Conservation (phyloP, 2,329 filamentous ascomycete species). For the Chaetomiaceae sp. region DNA sequence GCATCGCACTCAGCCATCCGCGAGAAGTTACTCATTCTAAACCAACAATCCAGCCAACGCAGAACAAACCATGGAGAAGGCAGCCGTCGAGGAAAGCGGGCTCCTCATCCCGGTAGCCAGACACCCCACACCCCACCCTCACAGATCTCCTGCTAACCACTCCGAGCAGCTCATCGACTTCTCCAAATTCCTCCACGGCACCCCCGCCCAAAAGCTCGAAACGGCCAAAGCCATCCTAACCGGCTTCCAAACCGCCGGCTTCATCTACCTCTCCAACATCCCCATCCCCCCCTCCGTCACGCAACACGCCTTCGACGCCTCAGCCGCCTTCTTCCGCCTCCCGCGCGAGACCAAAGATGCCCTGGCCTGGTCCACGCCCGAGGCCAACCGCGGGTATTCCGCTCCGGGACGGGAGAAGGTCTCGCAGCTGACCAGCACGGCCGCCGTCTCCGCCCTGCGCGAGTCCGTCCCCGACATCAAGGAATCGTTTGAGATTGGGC, state of each 20-base stretch:
- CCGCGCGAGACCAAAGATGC: slow-evolving; percentile 58
- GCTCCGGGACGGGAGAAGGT: slow-evolving; percentile 68
- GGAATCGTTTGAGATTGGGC: slow-evolving; percentile 62
- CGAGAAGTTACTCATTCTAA: too few relatives aligned
- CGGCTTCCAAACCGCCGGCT: slow-evolving; percentile 81
- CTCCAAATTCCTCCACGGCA: slow-evolving; percentile 63
- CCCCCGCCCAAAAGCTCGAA: slow-evolving; percentile 53
- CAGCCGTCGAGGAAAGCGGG: slow-evolving; percentile 30
- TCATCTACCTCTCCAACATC: slow-evolving; percentile 83
- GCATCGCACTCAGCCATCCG: not conserved
- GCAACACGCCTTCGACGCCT: slow-evolving; percentile 59
- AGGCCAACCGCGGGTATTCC: slow-evolving; percentile 71
- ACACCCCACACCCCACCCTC: not conserved
- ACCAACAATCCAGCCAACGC: too few relatives aligned
- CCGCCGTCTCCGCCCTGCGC: slow-evolving; percentile 56
- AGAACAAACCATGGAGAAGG: slow-evolving; percentile 31
- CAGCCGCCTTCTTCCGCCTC: slow-evolving; percentile 67
- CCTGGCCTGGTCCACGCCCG: slow-evolving; percentile 66
- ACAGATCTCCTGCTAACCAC: not conserved
- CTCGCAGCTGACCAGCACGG: slow-evolving; percentile 48
- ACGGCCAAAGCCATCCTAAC: slow-evolving; percentile 69
- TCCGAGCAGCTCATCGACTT: slow-evolving; percentile 75
- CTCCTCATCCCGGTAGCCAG: slow-evolving; percentile 29
- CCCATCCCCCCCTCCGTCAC: slow-evolving; percentile 60
- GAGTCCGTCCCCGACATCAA: slow-evolving; percentile 59